These are phyloP conservation scores for Malus domestica DNA, from an alignment of 306 rosid species.

Conservation along the genomic window DNA sequence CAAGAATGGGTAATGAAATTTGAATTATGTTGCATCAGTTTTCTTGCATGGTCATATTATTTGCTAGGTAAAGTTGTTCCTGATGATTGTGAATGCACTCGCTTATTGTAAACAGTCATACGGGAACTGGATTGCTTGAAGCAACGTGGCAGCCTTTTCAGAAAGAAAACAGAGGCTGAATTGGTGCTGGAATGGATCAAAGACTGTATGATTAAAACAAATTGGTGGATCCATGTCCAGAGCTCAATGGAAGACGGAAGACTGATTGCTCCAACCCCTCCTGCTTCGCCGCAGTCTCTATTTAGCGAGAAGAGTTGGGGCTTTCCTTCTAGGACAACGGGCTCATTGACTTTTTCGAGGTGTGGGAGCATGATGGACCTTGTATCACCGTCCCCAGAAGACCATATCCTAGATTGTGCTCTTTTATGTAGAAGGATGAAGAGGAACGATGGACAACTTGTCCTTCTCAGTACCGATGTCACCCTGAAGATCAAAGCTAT, in stretches of 20 bases:
- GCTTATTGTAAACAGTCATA: slow-evolving; percentile 37
- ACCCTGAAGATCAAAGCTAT: slow-evolving; percentile 71
- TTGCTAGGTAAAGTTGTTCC: not conserved
- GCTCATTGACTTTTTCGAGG: slow-evolving; percentile 15
- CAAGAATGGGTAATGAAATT: slow-evolving; percentile 55
- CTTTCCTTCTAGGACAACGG: slow-evolving; percentile 14
- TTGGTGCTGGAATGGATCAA: slow-evolving; percentile 69
- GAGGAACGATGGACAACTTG: slow-evolving; percentile 40
- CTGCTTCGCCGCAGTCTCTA: slow-evolving; percentile 37
- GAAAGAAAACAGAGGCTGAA: slow-evolving; percentile 54
- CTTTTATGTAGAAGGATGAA: slow-evolving; percentile 36
- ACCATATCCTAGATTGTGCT: slow-evolving; percentile 63
- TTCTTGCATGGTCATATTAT: not conserved
- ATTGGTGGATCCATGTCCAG: slow-evolving; percentile 80
- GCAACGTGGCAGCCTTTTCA: slow-evolving; percentile 41
- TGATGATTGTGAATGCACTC: not conserved
- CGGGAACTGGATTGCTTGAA: slow-evolving; percentile 57
- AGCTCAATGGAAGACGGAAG: slow-evolving; percentile 51
- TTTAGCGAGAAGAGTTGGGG: slow-evolving; percentile 23
- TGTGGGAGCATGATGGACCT: slow-evolving; percentile 25
- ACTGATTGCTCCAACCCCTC: slow-evolving; percentile 58
- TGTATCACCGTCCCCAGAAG: slow-evolving; percentile 55
- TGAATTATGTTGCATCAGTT: slow-evolving; percentile 1
- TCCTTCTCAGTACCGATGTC: slow-evolving; percentile 59
- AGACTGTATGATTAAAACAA: slow-evolving; percentile 52